These are phyloP conservation scores for Populus ilicifolia DNA, from an alignment of 345 rosid species.

Conservation along the genomic window DNA sequence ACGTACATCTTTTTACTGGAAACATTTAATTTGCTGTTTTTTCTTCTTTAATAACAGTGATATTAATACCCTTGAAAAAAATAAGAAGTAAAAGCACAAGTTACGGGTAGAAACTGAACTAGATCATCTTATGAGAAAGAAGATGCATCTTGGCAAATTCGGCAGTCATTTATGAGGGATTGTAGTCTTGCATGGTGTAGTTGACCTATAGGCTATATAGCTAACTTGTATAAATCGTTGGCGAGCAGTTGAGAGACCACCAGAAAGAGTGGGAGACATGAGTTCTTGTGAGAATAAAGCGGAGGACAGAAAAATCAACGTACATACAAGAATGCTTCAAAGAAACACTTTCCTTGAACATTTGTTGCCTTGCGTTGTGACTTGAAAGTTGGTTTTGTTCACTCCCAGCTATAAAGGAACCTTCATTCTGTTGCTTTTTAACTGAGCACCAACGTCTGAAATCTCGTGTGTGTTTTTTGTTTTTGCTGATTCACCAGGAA, in stretches of 20 bases:
- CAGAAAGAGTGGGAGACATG: not conserved
- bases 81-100: too few relatives aligned
- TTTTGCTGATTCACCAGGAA: conserved; percentile 6
- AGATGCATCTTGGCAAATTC: not conserved
- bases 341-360: conserved; percentile 12
- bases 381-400: conserved; percentile 10
- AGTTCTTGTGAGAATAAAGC: not conserved
- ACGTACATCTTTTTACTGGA: not conserved
- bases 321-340: conserved; percentile 15
- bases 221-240: not conserved
- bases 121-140: not conserved
- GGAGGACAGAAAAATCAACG: not conserved
- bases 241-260: not conserved
- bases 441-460: not conserved
- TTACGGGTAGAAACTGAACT: not conserved
- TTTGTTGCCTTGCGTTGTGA: conserved; percentile 15
- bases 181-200: too few relatives aligned
- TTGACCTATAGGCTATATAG: not conserved
- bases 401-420: not conserved
- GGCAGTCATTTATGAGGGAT: too few relatives aligned
- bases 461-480: not conserved
- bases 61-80: not conserved
- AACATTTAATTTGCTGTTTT: not conserved
- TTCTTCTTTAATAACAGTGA: not conserved
- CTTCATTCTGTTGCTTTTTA: conserved; percentile 16